phyloP scores from a whole-genome alignment of 2,329 filamentous ascomycete species.

The Diplodia mutila region DNA sequence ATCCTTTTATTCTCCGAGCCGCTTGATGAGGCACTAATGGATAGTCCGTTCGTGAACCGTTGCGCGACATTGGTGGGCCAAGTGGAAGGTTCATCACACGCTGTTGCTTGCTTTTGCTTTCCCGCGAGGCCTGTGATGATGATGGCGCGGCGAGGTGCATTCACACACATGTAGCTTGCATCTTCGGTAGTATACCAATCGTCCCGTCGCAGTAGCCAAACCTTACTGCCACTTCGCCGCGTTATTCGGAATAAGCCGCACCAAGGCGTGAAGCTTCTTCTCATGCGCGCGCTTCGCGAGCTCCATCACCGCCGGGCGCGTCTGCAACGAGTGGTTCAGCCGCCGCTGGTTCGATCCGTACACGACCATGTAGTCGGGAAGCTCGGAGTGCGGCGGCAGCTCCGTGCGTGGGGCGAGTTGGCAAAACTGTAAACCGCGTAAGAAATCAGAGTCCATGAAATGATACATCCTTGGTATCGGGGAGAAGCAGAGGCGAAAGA shows the following conservation, averaged over 20 bases:
- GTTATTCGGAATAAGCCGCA: slow-evolving; percentile 42
- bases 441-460: neutral
- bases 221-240: slow-evolving; percentile 38
- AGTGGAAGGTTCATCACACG: neutral
- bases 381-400: slow-evolving; percentile 41
- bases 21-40: neutral
- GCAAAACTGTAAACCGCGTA: slow-evolving; percentile 42
- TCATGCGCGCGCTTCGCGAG: slow-evolving; percentile 37
- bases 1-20: neutral
- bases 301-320: slow-evolving; percentile 36
- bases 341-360: slow-evolving; percentile 45
- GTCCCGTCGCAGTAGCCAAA: neutral
- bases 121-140: neutral
- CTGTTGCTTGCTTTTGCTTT: neutral
- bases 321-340: slow-evolving; percentile 44
- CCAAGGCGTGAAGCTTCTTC: slow-evolving; percentile 43
- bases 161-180: neutral
- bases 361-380: slow-evolving; percentile 53
- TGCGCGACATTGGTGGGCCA: neutral
- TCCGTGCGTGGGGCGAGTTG: slow-evolving; percentile 46
- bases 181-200: neutral
- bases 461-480: too few species aligned
- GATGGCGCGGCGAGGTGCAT: neutral
- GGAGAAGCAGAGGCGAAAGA: neutral
- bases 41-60: neutral